phyloP scores from a whole-genome alignment of 805 yeast genomes.

The Lachancea nothofagi region DNA sequence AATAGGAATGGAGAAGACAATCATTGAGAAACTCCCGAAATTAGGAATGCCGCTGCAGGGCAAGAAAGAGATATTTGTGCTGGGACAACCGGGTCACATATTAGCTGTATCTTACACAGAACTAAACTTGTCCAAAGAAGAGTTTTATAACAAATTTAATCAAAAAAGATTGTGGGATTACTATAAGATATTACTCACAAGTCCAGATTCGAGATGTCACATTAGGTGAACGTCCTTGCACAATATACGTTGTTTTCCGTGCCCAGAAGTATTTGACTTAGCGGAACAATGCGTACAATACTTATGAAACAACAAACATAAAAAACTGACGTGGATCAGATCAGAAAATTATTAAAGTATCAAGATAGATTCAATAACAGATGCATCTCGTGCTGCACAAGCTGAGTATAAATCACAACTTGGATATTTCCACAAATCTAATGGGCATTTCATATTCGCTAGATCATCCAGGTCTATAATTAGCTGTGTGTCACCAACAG shows the following conservation, averaged over 20 bases:
- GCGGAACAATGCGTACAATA: not conserved
- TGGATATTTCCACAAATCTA: not conserved
- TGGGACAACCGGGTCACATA: conserved; percentile 12
- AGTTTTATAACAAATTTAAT: conserved; percentile 9
- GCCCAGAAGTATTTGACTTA: not conserved
- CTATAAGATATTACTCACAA: conserved; percentile 14
- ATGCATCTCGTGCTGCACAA: not conserved
- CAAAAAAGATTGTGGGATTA: conserved; percentile 7
- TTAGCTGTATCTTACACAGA: conserved; percentile 6
- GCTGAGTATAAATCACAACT: not conserved
- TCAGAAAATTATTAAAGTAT: not conserved
- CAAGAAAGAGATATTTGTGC: conserved; percentile 3
- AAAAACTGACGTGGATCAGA: not conserved
- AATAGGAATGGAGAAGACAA: conserved; percentile 13
- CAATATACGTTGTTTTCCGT: conserved; percentile 9
- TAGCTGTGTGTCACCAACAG: not conserved
- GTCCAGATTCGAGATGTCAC: conserved; percentile 12
- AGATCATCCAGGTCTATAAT: not conserved
- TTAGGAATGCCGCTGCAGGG: conserved; percentile 6
- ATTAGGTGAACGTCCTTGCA: conserved; percentile 10
- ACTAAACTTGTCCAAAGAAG: conserved; percentile 4
- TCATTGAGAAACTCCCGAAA: conserved; percentile 9
- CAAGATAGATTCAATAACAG: not conserved
- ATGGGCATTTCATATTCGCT: not conserved
- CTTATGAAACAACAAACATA: not conserved